Evolutionary conservation across 768 basidiomycete genomes (phyloP).

Genomic region (Russula earlei): DNA sequence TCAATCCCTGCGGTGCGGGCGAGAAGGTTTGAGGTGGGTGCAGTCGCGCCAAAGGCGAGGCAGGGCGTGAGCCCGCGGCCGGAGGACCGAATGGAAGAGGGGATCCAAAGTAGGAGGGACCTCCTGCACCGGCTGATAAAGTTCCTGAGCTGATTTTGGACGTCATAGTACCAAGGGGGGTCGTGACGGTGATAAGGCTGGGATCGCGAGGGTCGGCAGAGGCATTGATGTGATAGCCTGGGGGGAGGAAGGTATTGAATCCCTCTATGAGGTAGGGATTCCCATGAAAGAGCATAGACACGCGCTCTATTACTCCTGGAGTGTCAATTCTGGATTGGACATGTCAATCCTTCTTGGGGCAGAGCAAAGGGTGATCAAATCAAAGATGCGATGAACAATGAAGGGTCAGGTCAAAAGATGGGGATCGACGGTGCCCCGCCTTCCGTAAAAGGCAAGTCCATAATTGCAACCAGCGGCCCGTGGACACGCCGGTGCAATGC

Average conservation of each 20-base stretch:
- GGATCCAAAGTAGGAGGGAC: conserved; percentile 23
- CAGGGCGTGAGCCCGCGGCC: conserved; percentile 28
- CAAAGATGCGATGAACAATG: conserved; percentile 13
- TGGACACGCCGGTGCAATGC: background rate
- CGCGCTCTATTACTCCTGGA: conserved; percentile 92
- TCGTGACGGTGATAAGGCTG: conserved; percentile 73
- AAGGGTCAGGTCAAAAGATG: conserved; percentile 9
- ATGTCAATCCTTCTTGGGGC: conserved; percentile 12
- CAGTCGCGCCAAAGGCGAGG: conserved; percentile 21
- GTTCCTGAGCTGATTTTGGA: conserved; percentile 45
- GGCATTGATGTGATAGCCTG: conserved; percentile 89
- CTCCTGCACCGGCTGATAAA: conserved; percentile 24
- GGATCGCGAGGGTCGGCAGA: conserved; percentile 61
- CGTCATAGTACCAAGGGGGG: conserved; percentile 62
- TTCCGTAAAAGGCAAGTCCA: conserved; percentile 7
- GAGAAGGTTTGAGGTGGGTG: conserved; percentile 38
- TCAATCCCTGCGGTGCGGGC: conserved; percentile 24
- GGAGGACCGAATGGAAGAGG: conserved; percentile 30
- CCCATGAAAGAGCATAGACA: conserved; percentile 86
- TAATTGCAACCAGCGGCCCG: conserved; percentile 1
- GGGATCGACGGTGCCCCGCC: background rate
- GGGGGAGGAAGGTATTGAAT: conserved; percentile 95
- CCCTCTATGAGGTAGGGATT: conserved; percentile 88
- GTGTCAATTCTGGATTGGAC: conserved; percentile 73
- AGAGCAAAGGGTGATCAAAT: conserved; percentile 6